Base-by-base conservation (phyloP, 768 basidiomycete genomes). In the Tricholoma sp. region DNA sequence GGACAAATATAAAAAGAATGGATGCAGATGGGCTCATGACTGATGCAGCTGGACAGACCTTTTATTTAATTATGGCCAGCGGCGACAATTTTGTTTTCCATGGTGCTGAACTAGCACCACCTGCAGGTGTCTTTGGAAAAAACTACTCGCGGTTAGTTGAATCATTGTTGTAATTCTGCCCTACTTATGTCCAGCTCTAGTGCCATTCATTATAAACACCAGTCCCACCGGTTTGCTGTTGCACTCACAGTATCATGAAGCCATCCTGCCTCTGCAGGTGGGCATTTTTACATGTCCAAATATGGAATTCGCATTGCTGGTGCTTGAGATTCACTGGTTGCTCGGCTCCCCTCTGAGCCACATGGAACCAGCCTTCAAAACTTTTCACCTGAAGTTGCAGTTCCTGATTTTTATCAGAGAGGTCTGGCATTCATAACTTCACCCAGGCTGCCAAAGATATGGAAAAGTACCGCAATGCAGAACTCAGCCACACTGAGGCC, bases 331-430 rank as follows among this genome's bases (percentile, higher is more conserved):
- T 54, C 59, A 9, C n/a, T 64, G 4, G 35, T 64, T 5, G 62
- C 16, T 18, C 47, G 24, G 24, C 2, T 27, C 24, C 24, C 24
- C 5, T 3, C 24, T 3, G 24, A 27, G 5, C 24, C 24, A 11
- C 64, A 65, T 54, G 56, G 62, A 10, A 65, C 62, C 0, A 63
- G 64, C 50, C 58, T 65, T 12, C 62, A 54, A 37, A 16, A 61
- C 9, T 47, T 41, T 22, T 16, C 57, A 35, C 62, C 64, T 11
- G 22, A 16, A 9, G 39, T 47, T 7, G 32, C 41, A 10, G 37
- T 56, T 21, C 60, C 64, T 5, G 1, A 1, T 31, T 53, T 47
- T 27, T 10, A 21, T 18, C 62, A 65, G 46, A 49, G 18, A 12
- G 61, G 61, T 1, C 16, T 64, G 2, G 57, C 52, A 8, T 16